Evolutionary conservation across 2,329 filamentous ascomycete genomes (phyloP).

Genomic region (Scopulariopsis brevicaulis): DNA sequence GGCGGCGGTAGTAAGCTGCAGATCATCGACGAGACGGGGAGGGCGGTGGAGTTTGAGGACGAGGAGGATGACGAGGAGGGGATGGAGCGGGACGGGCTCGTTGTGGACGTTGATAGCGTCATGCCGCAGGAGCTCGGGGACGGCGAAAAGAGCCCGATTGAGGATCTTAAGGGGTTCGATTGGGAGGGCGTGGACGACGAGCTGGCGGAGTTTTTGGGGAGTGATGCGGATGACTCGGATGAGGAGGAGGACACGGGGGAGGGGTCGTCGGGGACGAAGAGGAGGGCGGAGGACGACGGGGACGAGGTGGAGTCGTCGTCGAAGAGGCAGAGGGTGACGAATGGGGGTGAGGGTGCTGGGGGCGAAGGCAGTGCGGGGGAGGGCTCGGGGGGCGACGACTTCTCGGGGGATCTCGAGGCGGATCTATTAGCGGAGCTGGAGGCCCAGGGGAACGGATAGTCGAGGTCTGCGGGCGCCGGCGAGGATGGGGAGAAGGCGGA

Average conservation of each 20-base stretch:
- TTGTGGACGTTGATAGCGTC: slow-evolving; percentile 12
- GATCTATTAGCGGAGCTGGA: slow-evolving; percentile 52
- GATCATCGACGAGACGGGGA: slow-evolving; percentile 28
- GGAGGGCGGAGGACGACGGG: slow-evolving; percentile 9
- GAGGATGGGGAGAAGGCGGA: not conserved
- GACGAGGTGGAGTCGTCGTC: slow-evolving; percentile 23
- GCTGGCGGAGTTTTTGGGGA: slow-evolving; percentile 60
- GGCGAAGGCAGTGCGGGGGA: slow-evolving; percentile 23
- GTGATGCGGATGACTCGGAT: slow-evolving; percentile 37
- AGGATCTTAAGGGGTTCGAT: slow-evolving; percentile 46
- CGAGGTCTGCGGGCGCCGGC: not conserved
- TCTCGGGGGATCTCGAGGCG: slow-evolving; percentile 42
- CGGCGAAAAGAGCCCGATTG: slow-evolving; percentile 35
- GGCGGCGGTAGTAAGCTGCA: slow-evolving; percentile 18
- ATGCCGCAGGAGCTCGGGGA: slow-evolving; percentile 35
- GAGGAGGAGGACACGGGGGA: slow-evolving; percentile 11
- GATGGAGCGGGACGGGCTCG: slow-evolving; percentile 25
- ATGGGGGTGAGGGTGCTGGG: slow-evolving; percentile 12
- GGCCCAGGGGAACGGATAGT: slow-evolving; percentile 11
- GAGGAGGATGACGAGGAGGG: slow-evolving; percentile 20
- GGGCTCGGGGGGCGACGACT: slow-evolving; percentile 21
- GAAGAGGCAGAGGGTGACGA: slow-evolving; percentile 38
- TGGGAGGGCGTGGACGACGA: slow-evolving; percentile 60
- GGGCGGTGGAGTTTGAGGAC: slow-evolving; percentile 18
- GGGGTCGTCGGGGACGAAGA: not conserved